Percentiles rank a stretch among this genome's conserved stretches.
Evolutionary conservation across 2,329 filamentous ascomycete species (phyloP).

Genomic region (Pseudofabraea citricarpa): DNA sequence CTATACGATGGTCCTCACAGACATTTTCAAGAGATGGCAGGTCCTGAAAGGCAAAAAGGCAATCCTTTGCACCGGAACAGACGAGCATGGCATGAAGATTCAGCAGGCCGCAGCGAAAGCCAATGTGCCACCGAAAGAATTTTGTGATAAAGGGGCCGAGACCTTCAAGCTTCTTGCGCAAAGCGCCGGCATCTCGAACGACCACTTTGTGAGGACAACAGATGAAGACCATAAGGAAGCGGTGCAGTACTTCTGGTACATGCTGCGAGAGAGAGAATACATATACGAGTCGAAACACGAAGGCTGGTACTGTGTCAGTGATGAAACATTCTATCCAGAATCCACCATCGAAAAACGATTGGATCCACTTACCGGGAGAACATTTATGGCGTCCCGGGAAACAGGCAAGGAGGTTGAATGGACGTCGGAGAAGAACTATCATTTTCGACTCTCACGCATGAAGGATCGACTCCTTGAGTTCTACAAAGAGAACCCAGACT

Average conservation of each 20-base stretch:
- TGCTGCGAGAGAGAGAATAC: slow-evolving; percentile 68
- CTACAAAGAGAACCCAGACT: slow-evolving; percentile 72
- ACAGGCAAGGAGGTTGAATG: slow-evolving; percentile 93
- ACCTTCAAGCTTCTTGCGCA: slow-evolving; percentile 73
- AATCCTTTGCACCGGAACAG: slow-evolving; percentile 82
- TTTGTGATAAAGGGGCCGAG: slow-evolving; percentile 80
- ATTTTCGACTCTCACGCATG: slow-evolving; percentile 85
- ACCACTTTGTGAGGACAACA: slow-evolving; percentile 91
- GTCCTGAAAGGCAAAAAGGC: slow-evolving; percentile 66
- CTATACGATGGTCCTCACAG: slow-evolving; percentile 86
- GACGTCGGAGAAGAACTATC: slow-evolving; percentile 90
- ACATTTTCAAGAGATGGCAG: slow-evolving; percentile 91
- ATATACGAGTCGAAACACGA: slow-evolving; percentile 84
- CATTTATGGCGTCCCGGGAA: slow-evolving; percentile 77
- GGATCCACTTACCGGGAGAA: slow-evolving; percentile 75
- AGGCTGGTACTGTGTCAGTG: slow-evolving; percentile 95
- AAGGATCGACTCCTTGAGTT: slow-evolving; percentile 73
- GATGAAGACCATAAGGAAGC: slow-evolving; percentile 76
- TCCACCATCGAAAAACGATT: slow-evolving; percentile 68
- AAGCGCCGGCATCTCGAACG: slow-evolving; percentile 65
- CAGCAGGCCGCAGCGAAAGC: slow-evolving; percentile 77
- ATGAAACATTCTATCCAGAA: slow-evolving; percentile 92
- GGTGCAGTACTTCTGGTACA: slow-evolving; percentile 84
- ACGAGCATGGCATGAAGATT: slow-evolving; percentile 97
- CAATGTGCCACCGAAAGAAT: slow-evolving; percentile 69